Evolutionary conservation across 768 basidiomycete species (phyloP).

Genomic region (Mycena pura): DNA sequence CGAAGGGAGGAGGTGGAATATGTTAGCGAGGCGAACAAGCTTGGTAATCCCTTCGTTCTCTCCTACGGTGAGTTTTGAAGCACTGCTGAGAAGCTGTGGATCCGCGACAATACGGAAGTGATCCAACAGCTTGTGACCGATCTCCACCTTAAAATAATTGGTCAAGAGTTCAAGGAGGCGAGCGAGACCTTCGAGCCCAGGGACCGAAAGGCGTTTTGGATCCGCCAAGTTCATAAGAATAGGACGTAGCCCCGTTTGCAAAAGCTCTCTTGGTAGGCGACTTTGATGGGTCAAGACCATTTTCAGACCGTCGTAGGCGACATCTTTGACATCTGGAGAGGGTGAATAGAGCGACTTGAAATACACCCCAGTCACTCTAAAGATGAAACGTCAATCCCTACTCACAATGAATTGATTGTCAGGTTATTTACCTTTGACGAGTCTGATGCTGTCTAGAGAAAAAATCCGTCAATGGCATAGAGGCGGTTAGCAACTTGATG

Average conservation of each 20-base stretch:
- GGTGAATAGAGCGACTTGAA: slow-evolving; percentile 98
- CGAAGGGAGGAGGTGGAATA: slow-evolving; percentile 94
- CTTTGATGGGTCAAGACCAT: slow-evolving; percentile 90
- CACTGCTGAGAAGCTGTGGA: slow-evolving; percentile 80
- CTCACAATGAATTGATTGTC: not conserved
- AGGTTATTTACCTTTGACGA: slow-evolving; percentile 78
- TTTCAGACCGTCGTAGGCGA: slow-evolving; percentile 91
- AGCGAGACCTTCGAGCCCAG: slow-evolving; percentile 92
- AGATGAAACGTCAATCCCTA: slow-evolving; percentile 2
- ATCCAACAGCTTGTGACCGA: slow-evolving; percentile 95
- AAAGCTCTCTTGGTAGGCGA: slow-evolving; percentile 90
- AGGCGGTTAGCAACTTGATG: slow-evolving; percentile 90
- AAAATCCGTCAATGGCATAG: slow-evolving; percentile 95
- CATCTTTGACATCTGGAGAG: slow-evolving; percentile 90
- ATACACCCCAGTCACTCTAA: slow-evolving; percentile 91
- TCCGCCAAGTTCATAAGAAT: slow-evolving; percentile 98
- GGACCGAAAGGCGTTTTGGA: slow-evolving; percentile 90
- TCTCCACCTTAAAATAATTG: slow-evolving; percentile 99
- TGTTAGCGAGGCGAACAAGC: slow-evolving; percentile 93
- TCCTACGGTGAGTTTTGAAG: slow-evolving; percentile 78
- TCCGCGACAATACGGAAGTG: slow-evolving; percentile 95
- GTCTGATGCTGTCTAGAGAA: slow-evolving; percentile 85
- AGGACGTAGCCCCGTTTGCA: slow-evolving; percentile 94
- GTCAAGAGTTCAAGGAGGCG: slow-evolving; percentile 92
- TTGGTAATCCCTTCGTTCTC: slow-evolving; percentile 94